Percentiles rank a stretch among this genome's conserved stretches.
Conservation (phyloP, 1,284 basidiomycete genomes). For the Ceratobasidium sp. region DNA sequence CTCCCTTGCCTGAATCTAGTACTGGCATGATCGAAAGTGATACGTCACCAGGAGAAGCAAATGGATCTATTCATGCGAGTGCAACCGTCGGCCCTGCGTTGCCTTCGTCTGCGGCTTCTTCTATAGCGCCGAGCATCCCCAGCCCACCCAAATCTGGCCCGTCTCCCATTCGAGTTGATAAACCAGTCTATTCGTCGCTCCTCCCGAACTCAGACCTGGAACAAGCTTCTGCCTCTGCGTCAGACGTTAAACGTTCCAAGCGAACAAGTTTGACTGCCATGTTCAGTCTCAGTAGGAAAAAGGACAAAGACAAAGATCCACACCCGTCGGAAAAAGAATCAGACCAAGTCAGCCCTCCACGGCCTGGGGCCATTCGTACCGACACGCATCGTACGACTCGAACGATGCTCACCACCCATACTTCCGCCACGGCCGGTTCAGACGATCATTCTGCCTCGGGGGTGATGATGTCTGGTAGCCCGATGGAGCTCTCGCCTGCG, state of each 20-base stretch:
- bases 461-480: conserved; percentile 2
- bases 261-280: conserved; percentile 39
- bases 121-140: not conserved
- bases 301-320: conserved; percentile 20
- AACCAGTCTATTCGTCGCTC: conserved; percentile 5
- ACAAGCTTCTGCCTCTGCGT: not conserved
- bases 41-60: not conserved
- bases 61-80: not conserved
- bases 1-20: conserved; percentile 7
- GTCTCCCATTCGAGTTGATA: conserved; percentile 11
- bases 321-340: conserved; percentile 4
- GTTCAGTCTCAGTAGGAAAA: conserved; percentile 33
- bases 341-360: not conserved
- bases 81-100: conserved; percentile 8
- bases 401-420: conserved; percentile 35
- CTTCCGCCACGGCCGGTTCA: conserved; percentile 32
- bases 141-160: conserved; percentile 17
- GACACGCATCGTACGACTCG: conserved; percentile 31
- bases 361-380: not conserved
- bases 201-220: conserved; percentile 29
- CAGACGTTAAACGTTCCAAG: conserved; percentile 22
- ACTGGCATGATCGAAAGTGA: conserved; percentile 12
- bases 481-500: conserved; percentile 7
- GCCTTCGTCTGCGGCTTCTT: not conserved
- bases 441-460: not conserved